phyloP scores from a whole-genome alignment of 495 filamentous ascomycete genomes.

The Staphylotrichum tortipilum region DNA sequence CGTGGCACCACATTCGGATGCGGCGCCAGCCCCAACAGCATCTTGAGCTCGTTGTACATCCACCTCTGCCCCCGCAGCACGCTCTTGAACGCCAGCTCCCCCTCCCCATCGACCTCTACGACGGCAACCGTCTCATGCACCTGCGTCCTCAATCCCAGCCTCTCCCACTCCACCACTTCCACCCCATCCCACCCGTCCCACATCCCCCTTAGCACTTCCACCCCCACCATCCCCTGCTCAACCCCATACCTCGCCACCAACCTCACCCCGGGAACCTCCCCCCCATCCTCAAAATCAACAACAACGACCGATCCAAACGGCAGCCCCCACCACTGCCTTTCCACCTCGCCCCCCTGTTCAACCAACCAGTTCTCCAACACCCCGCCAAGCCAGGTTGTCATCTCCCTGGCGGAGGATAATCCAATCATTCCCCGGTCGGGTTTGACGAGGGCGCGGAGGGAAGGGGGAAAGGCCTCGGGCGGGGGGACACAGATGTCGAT shows the following conservation, averaged over 20 bases:
- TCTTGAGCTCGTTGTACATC: constrained; percentile 35
- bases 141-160: constrained; percentile 27
- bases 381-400: too few relatives aligned
- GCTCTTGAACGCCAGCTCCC: constrained; percentile 30
- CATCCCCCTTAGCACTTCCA: constrained; percentile 20
- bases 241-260: constrained; percentile 30
- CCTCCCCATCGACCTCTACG: constrained; percentile 20
- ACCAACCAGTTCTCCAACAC: constrained; percentile 16
- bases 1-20: constrained; percentile 24
- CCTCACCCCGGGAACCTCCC: constrained; percentile 19
- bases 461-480: constrained; percentile 21
- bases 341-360: constrained; percentile 9
- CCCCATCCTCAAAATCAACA: constrained; percentile 20
- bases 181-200: constrained; percentile 28
- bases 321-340: constrained; percentile 21
- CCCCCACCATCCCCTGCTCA: constrained; percentile 28
- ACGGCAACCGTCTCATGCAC: constrained; percentile 36
- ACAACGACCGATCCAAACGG: constrained; percentile 35
- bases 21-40: constrained; percentile 17
- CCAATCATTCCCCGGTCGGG: constrained; percentile 27
- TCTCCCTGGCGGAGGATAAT: too few relatives aligned
- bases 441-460: constrained; percentile 21
- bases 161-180: constrained; percentile 25
- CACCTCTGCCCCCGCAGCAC: constrained; percentile 24
- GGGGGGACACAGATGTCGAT: constrained; percentile 34